Base-by-base conservation (phyloP, 352 stramenopile species). In the Phytophthora fragariae region DNA sequence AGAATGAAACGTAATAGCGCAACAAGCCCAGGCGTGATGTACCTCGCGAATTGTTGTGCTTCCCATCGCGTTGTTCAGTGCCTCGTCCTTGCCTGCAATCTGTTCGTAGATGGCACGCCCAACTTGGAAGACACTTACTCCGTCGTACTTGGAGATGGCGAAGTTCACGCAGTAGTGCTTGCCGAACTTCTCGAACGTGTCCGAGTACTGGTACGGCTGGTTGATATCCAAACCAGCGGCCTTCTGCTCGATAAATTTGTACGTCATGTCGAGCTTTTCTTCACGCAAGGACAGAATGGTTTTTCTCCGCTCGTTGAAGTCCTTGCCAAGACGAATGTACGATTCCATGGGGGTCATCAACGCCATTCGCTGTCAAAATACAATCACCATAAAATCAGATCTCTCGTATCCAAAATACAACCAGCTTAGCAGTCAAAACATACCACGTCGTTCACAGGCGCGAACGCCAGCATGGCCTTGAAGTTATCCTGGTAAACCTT, bases 81-180 rank as follows among this genome's bases (percentile, higher is more conserved):
- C 79, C 41, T 92, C 84, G 47, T 92, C 84, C 46, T 86, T 89
- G 29, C 84, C 85, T 27, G 81, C 81, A 59, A 92, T 89, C 73
- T 92, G 84, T 33, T 92, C 79, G 72, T 92, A 92, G 35, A 94
- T 85, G 7, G 85, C 84, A 39, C 86, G 82, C 19, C 83, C 85
- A 27, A 92, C 84, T 37, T 91, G 76, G 15, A 82, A 82, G 2
- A 94, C 81, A 19, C 78, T 79, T 4, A 92, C 84, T 27, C 77
- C 85, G 21, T 94, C 85, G 75, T 90, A 91, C 69, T 85, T 90
- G 50, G 83, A 90, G 55, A 94, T 88, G 35, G 81, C 76, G 57
- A 94, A 92, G 67, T 92, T 83, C 11, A 92, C 83, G 56, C 75
- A 92, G 72, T 94, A 94, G 66, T 85, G 84, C 70, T 94, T 94